These are phyloP conservation scores for Aspergillus tubingensis DNA, from an alignment of 2,329 filamentous ascomycete species.

Conservation along the genomic window DNA sequence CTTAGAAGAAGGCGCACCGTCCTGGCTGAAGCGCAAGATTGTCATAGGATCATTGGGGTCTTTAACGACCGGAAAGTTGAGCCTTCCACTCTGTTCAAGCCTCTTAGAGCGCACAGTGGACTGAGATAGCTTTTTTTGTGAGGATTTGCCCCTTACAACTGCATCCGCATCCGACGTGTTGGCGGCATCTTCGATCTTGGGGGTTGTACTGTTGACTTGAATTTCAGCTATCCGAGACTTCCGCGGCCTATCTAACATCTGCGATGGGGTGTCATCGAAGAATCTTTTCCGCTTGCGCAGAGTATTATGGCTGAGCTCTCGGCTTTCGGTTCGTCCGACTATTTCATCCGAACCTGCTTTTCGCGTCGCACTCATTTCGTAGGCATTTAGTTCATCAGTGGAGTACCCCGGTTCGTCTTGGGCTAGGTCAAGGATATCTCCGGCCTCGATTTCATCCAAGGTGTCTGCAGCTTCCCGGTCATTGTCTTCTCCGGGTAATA, in stretches of 20 bases:
- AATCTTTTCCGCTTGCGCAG: conserved; percentile 15
- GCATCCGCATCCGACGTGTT: conserved; percentile 11
- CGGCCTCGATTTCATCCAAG: conserved; percentile 19
- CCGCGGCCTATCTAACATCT: neutral
- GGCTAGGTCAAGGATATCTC: conserved; percentile 27
- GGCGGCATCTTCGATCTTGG: conserved; percentile 4
- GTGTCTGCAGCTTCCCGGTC: conserved; percentile 16
- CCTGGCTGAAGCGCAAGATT: conserved; percentile 66
- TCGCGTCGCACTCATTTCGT: neutral
- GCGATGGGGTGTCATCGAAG: neutral
- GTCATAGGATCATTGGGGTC: conserved; percentile 68
- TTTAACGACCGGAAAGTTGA: conserved; percentile 76
- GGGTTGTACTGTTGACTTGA: neutral
- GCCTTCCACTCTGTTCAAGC: conserved; percentile 43
- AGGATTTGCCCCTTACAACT: conserved; percentile 14
- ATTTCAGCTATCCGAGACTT: neutral
- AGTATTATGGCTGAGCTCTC: neutral
- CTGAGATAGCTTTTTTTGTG: conserved; percentile 29
- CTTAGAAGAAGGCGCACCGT: conserved; percentile 55
- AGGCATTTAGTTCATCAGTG: neutral
- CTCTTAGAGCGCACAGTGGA: conserved; percentile 30
- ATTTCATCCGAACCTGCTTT: neutral
- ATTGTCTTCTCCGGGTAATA: conserved; percentile 20
- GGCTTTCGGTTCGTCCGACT: conserved; percentile 1
- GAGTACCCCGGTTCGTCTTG: conserved; percentile 10